Evolutionary conservation across 331 rosid genomes (phyloP).

Genomic region (Acacia concinna): DNA sequence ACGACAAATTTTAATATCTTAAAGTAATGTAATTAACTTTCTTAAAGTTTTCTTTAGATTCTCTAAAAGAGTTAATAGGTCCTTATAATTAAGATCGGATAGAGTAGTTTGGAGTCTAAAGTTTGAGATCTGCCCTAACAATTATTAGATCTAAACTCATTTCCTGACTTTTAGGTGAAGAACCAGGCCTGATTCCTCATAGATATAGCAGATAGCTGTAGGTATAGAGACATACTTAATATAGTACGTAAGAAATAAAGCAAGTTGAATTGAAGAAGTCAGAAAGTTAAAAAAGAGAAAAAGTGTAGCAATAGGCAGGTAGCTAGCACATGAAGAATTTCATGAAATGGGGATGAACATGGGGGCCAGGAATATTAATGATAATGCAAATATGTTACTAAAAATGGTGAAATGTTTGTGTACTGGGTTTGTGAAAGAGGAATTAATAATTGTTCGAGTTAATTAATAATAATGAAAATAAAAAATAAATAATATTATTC

Average conservation of each 20-base stretch:
- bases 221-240: background rate
- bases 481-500: background rate
- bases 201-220: background rate
- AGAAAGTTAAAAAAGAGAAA: background rate
- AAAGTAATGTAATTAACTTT: no score
- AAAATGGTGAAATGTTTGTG: background rate
- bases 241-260: background rate
- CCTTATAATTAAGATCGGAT: no score
- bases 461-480: background rate
- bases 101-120: no score
- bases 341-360: background rate
- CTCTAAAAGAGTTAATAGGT: no score
- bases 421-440: slow-evolving; percentile 2
- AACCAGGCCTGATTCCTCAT: background rate
- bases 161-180: background rate
- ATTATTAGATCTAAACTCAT: background rate
- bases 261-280: background rate
- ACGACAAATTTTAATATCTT: no score
- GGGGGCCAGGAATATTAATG: background rate
- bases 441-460: background rate
- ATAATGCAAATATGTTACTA: background rate
- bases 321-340: background rate
- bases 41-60: no score
- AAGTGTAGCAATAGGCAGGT: background rate
- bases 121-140: background rate